Conservation (phyloP, 345 rosid genomes). For the Anacardium occidentale region DNA sequence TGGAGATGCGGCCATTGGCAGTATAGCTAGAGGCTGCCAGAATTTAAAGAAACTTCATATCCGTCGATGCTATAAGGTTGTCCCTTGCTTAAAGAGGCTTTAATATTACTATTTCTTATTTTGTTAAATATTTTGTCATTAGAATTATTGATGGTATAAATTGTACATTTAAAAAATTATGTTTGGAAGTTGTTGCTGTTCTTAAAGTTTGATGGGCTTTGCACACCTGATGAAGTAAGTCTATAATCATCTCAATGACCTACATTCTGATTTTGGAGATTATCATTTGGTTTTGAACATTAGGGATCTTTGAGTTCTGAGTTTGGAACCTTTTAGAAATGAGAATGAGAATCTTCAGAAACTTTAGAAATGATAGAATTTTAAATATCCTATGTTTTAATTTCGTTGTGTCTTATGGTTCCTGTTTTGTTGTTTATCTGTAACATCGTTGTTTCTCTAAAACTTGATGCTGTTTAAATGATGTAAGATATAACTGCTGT, state of each 20-base stretch:
- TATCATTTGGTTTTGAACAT: neutral
- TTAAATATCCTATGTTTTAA: neutral
- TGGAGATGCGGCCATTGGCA: slow-evolving; percentile 74
- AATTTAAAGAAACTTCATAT: slow-evolving; percentile 86
- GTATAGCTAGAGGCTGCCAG: slow-evolving; percentile 80
- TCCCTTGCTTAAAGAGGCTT: slow-evolving; percentile 7
- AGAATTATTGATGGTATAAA: neutral
- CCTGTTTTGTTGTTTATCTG: neutral
- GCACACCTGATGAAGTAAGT: neutral
- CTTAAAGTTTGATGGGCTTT: slow-evolving; percentile 1
- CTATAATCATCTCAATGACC: neutral
- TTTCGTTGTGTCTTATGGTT: neutral
- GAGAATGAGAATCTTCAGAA: neutral
- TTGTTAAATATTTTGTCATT: neutral
- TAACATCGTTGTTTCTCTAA: neutral
- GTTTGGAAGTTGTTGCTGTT: neutral
- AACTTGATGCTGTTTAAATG: neutral
- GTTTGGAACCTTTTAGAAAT: neutral
- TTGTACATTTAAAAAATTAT: neutral
- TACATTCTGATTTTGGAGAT: neutral
- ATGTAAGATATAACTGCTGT: neutral
- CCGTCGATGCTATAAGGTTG: slow-evolving; percentile 86
- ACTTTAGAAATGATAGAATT: neutral
- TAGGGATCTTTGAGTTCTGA: slow-evolving; percentile 3
- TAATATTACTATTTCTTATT: neutral